These are phyloP conservation scores for Pythium volutum DNA, from an alignment of 352 stramenopile species.

Conservation along the genomic window DNA sequence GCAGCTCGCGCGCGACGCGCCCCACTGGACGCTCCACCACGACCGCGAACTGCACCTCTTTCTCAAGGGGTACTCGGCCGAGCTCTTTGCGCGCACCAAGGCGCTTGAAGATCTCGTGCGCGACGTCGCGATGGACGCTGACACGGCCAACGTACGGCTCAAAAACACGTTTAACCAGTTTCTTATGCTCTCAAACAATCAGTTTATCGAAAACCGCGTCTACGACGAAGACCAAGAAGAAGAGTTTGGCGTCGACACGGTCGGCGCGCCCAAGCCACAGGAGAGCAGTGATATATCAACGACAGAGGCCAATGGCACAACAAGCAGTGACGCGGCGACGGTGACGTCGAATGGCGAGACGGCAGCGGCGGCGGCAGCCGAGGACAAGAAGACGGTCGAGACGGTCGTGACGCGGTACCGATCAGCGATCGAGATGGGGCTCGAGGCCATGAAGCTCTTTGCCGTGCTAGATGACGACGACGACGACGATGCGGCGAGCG, in stretches of 20 bases:
- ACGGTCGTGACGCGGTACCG: slow-evolving; percentile 75
- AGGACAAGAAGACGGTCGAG: slow-evolving; percentile 33
- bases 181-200: slow-evolving; percentile 83
- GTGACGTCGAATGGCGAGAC: not conserved
- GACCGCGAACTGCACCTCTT: slow-evolving; percentile 69
- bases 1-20: slow-evolving; percentile 28
- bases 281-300: not conserved
- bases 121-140: slow-evolving; percentile 61
- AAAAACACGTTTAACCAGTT: slow-evolving; percentile 88
- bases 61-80: slow-evolving; percentile 62
- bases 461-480: slow-evolving; percentile 76
- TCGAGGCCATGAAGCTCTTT: slow-evolving; percentile 85
- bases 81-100: slow-evolving; percentile 73
- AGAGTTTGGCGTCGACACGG: slow-evolving; percentile 38
- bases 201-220: slow-evolving; percentile 89
- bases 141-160: slow-evolving; percentile 68
- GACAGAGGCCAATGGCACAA: not conserved
- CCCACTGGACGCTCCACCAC: slow-evolving; percentile 72
- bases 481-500: slow-evolving; percentile 29
- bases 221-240: slow-evolving; percentile 87
- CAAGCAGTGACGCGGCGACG: not conserved
- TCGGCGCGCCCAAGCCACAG: slow-evolving; percentile 18
- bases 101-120: slow-evolving; percentile 65
- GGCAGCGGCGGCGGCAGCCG: slow-evolving; percentile 5
- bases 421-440: slow-evolving; percentile 69